A percentile compares a stretch with the other conserved stretches of the same genome.
Conservation (phyloP, 179 eudicot genomes). For the Drosera spatulata region DNA sequence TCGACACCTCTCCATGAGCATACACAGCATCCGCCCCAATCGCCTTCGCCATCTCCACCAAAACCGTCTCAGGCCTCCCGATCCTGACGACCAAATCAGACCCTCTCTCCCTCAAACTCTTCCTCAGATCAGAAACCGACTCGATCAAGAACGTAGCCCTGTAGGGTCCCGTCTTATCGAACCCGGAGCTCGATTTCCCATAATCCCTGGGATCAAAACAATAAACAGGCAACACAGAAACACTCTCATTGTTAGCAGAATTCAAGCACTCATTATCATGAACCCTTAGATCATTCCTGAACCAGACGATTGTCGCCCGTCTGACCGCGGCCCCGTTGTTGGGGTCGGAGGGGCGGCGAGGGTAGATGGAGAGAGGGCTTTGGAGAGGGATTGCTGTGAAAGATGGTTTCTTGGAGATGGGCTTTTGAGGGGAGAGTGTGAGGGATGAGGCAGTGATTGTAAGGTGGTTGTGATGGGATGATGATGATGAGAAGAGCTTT, state of each 20-base stretch:
- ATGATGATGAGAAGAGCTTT: conserved; percentile 40
- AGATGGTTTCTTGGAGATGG: conserved; percentile 40
- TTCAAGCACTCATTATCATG: conserved; percentile 74
- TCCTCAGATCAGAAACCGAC: conserved; percentile 62
- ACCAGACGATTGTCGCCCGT: conserved; percentile 67
- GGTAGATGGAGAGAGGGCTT: conserved; percentile 47
- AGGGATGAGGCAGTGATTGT: conserved; percentile 33
- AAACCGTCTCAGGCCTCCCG: conserved; percentile 72
- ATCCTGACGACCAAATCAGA: conserved; percentile 80
- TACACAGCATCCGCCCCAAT: conserved; percentile 77
- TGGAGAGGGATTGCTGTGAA: conserved; percentile 58
- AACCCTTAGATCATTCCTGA: conserved; percentile 76
- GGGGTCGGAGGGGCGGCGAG: conserved; percentile 71
- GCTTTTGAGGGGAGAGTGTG: conserved; percentile 24
- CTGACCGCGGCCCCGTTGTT: conserved; percentile 51
- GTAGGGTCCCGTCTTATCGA: conserved; percentile 84
- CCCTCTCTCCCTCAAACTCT: conserved; percentile 55
- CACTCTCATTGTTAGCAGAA: conserved; percentile 64
- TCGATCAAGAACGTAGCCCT: conserved; percentile 69
- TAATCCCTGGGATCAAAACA: conserved; percentile 84
- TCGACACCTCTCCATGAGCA: conserved; percentile 70
- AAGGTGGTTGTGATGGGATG: not conserved
- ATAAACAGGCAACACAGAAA: conserved; percentile 72
- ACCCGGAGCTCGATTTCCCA: conserved; percentile 78
- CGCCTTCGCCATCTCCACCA: conserved; percentile 64